Evolutionary conservation across 495 filamentous ascomycete species (phyloP).

Genomic region (Cercophora newfieldiana): DNA sequence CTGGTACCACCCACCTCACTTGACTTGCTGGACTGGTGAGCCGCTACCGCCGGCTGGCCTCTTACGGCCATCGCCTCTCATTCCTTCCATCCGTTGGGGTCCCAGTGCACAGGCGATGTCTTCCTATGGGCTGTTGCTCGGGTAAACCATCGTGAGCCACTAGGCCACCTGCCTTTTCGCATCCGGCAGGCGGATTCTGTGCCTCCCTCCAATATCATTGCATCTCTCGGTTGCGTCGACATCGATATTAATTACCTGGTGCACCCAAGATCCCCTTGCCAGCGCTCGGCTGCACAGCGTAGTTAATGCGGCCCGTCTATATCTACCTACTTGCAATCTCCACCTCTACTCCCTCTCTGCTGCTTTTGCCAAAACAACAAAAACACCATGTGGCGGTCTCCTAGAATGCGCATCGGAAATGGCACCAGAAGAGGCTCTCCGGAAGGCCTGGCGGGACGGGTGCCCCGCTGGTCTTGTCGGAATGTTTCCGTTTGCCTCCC

Average conservation of each 20-base stretch:
- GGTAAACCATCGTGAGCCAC: slow-evolving; percentile 18
- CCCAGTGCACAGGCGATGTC: slow-evolving; percentile 6
- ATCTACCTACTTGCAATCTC: neutral
- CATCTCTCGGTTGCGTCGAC: slow-evolving; percentile 11
- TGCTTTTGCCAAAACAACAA: neutral
- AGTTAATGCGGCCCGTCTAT: slow-evolving; percentile 1
- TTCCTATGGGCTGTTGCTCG: slow-evolving; percentile 20
- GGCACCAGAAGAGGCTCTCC: neutral
- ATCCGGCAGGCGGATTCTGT: slow-evolving; percentile 23
- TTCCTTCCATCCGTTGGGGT: neutral
- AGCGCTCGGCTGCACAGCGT: slow-evolving; percentile 1
- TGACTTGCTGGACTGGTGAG: neutral
- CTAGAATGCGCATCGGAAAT: neutral
- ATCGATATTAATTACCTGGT: slow-evolving; percentile 17
- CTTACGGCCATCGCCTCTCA: slow-evolving; percentile 1
- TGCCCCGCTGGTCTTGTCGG: neutral
- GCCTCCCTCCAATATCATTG: slow-evolving; percentile 19
- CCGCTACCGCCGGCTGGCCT: slow-evolving; percentile 4
- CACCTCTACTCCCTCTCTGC: neutral
- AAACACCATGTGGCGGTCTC: neutral
- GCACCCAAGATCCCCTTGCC: neutral
- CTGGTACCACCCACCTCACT: slow-evolving; percentile 2
- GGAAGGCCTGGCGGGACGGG: neutral
- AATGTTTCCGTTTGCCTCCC: slow-evolving; percentile 11
- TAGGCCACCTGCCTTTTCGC: slow-evolving; percentile 7